Evolutionary conservation across 2,329 filamentous ascomycete genomes (phyloP), one percentile per base, ranked within the genome.

Genomic region (Nigrograna mackinnonii): DNA sequence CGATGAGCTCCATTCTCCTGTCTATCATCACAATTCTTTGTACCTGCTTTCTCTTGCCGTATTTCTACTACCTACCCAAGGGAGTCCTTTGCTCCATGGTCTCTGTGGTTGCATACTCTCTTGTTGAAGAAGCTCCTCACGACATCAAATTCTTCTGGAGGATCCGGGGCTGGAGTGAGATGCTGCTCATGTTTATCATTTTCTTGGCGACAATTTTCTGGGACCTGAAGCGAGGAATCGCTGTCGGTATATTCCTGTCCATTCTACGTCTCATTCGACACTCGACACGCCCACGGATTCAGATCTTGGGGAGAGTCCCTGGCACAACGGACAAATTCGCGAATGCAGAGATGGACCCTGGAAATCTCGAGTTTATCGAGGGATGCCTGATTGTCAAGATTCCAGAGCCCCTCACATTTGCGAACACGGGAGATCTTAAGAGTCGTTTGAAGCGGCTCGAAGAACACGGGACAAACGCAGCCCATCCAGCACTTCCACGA

Each of bases 41-140:
- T 60, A 86, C 95, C 35, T 63, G 90, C 30, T 94, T 90, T 60
- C 74, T 97, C 34, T 73, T 97, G 20, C 91, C 92, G 0, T 95
- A 91, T 66, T 92, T 99, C 57, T 95, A 95, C 73, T 97, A 91
- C 65, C 80, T 99, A 35, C 94, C 94, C 86, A 96, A 96, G 86
- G 89, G 89, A 4, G 91, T 97, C 1, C 79, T 99, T 16, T 95
- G 86, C 14, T 82, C 92, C 14, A 94, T 97, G 83, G 95, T 99
- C 47, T 91, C 88, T 12, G 92, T 96, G 2, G 92, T 99, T 19
- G 94, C 94, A 16, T 96, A 87, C 74, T 94, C 91, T 16, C 79
- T 99, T 5, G 88, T 97, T 47, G 94, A 99, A 73, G 94, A 99
- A 75, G 90, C 89, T 11, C 94, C 94, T 0, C 87, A 94, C 58